Evolutionary conservation across 2,329 filamentous ascomycete species (phyloP).

Genomic region (Aureobasidium leucospermi): DNA sequence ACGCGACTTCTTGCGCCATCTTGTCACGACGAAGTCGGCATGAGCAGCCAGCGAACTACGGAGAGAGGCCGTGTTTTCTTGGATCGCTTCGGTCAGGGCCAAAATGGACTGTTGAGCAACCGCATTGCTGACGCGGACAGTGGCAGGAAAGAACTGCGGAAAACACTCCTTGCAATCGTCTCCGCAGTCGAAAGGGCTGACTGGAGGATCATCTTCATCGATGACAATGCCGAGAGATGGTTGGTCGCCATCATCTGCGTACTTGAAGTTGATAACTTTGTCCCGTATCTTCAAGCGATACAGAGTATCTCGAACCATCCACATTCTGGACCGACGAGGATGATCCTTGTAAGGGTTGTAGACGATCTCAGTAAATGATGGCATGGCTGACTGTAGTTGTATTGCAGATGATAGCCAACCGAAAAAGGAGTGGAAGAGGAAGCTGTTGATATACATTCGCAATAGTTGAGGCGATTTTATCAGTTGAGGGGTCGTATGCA

Average conservation of each 20-base stretch:
- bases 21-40: background rate
- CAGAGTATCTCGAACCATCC: background rate
- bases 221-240: background rate
- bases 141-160: conserved; percentile 5
- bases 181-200: background rate
- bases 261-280: background rate
- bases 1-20: conserved; percentile 4
- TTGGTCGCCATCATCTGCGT: too few species aligned
- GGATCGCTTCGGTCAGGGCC: background rate
- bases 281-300: background rate
- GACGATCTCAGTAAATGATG: background rate
- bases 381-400: background rate
- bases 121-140: background rate
- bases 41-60: background rate
- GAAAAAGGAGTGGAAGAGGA: background rate
- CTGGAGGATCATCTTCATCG: background rate
- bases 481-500: background rate
- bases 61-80: background rate
- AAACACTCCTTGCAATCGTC: background rate
- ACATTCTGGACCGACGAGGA: background rate
- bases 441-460: background rate
- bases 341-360: background rate
- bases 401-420: background rate
- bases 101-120: background rate
- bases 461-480: background rate